Base-by-base conservation (phyloP, 1,139 yeast genomes). In the Scheffersomyces cryptocercus region DNA sequence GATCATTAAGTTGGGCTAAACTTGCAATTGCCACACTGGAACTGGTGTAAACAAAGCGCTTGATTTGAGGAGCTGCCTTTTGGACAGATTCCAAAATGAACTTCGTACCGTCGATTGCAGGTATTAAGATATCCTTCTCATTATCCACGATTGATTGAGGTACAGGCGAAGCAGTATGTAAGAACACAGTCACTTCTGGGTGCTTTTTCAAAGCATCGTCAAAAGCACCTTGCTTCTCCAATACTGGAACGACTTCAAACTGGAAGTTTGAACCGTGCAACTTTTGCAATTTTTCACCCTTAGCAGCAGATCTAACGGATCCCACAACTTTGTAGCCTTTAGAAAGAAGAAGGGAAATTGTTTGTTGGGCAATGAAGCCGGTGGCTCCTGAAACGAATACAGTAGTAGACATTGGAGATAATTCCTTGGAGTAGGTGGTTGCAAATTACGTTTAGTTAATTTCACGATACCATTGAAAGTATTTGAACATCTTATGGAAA, bases 11-110 rank as follows among this genome's bases (percentile, higher is more conserved):
- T 20, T 20, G 26, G 26, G 26, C 8, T 1, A 6, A 20, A 2
- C 73, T 63, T 47, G 67, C 69, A 4, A 72, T 53, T 2, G 77
- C 77, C 7, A 77, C 77, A 52, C 71, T 76, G 10, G 75, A 68
- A 7, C 77, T 70, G 0, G 77, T 73, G 26, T 71, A 49, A 9
- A 73, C 71, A 11, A 73, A 64, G 41, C 64, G 59, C 41, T 62
- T 57, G 33, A 66, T 54, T 34, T 60, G 55, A 7, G 59, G 56
- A 5, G 67, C 70, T 43, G 54, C 51, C 2, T 45, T 36, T 12
- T 54, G 47, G 33, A 69, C 55, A 0, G 75, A 65, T 3, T 49
- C 46, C 41, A 73, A 57, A 31, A 70, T 59, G 43, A 66, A 67
- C 35, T 59, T 57, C 6, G 75, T 70, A 7, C 78, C 77, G 37